phyloP scores from a whole-genome alignment of 352 stramenopile genomes.

The Phytophthora citrophthora region DNA sequence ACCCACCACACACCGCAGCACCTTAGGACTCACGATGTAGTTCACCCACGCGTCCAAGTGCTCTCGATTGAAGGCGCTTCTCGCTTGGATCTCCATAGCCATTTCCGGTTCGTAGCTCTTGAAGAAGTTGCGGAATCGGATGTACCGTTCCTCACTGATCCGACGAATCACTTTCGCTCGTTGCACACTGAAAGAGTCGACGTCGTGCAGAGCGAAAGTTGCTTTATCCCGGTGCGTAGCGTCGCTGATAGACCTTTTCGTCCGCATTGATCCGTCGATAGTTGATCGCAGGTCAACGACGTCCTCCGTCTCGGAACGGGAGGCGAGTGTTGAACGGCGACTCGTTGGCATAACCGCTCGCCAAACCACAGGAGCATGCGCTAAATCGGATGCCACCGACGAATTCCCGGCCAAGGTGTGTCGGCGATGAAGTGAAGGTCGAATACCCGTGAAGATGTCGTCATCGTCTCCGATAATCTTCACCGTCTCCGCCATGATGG shows the following conservation, averaged over 20 bases:
- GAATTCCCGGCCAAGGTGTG: conserved; percentile 30
- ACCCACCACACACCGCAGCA: conserved; percentile 24
- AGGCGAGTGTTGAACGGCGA: conserved; percentile 28
- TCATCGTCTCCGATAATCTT: conserved; percentile 28
- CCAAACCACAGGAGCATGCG: conserved; percentile 30
- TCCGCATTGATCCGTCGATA: conserved; percentile 29
- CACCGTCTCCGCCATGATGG: conserved; percentile 22
- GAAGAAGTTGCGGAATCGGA: conserved; percentile 46
- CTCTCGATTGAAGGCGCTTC: conserved; percentile 24
- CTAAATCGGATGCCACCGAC: conserved; percentile 13
- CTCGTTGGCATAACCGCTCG: conserved; percentile 33
- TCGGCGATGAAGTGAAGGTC: conserved; percentile 12
- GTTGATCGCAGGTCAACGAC: conserved; percentile 14
- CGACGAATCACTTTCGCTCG: conserved; percentile 31
- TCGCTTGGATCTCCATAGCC: conserved; percentile 38
- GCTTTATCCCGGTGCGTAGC: conserved; percentile 13
- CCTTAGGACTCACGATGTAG: conserved; percentile 44
- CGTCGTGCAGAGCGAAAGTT: conserved; percentile 32
- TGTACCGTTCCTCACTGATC: conserved; percentile 34
- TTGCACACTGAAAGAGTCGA: conserved; percentile 34
- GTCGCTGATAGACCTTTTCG: conserved; percentile 30
- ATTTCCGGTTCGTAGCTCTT: conserved; percentile 43
- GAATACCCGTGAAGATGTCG: conserved; percentile 17
- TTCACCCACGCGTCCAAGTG: conserved; percentile 45
- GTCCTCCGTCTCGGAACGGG: conserved; percentile 14